phyloP scores from a whole-genome alignment of 805 yeast genomes.

The Metschnikowia reukaufii region DNA sequence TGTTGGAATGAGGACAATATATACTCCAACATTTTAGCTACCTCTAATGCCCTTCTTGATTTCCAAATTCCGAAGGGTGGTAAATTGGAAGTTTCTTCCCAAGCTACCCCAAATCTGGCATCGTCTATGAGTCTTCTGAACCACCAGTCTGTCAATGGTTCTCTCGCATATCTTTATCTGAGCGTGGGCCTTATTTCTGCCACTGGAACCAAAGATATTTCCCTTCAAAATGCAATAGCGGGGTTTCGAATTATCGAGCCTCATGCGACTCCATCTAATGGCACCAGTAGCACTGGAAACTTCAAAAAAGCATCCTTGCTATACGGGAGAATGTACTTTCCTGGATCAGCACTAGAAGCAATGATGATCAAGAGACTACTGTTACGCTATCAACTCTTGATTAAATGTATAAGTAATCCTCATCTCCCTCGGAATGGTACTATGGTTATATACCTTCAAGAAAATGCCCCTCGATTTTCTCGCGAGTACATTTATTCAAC shows the following conservation, averaged over 20 bases:
- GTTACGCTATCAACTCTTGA: conserved; percentile 58
- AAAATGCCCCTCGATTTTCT: conserved; percentile 59
- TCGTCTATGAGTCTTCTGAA: conserved; percentile 71
- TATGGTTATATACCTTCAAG: conserved; percentile 69
- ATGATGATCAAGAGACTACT: conserved; percentile 70
- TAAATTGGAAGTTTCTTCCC: conserved; percentile 65
- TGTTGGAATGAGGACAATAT: conserved; percentile 80
- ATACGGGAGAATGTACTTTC: conserved; percentile 87
- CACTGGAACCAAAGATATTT: conserved; percentile 49
- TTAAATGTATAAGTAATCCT: conserved; percentile 75
- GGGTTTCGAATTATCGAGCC: conserved; percentile 66
- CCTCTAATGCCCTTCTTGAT: conserved; percentile 67
- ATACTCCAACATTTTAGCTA: conserved; percentile 72
- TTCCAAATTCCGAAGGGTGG: conserved; percentile 71
- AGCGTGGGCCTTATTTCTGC: conserved; percentile 56
- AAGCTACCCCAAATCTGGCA: conserved; percentile 66
- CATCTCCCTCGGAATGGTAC: conserved; percentile 52
- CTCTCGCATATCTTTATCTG: conserved; percentile 77
- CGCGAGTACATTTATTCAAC: conserved; percentile 80
- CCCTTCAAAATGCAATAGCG: conserved; percentile 65
- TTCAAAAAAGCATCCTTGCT: conserved; percentile 41
- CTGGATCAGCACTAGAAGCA: conserved; percentile 84
- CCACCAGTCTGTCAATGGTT: conserved; percentile 67
- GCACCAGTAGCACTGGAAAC: not conserved
- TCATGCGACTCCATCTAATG: conserved; percentile 13